These are phyloP conservation scores for Pichia sp. DNA, from an alignment of 1,139 yeast genomes.

Conservation along the genomic window DNA sequence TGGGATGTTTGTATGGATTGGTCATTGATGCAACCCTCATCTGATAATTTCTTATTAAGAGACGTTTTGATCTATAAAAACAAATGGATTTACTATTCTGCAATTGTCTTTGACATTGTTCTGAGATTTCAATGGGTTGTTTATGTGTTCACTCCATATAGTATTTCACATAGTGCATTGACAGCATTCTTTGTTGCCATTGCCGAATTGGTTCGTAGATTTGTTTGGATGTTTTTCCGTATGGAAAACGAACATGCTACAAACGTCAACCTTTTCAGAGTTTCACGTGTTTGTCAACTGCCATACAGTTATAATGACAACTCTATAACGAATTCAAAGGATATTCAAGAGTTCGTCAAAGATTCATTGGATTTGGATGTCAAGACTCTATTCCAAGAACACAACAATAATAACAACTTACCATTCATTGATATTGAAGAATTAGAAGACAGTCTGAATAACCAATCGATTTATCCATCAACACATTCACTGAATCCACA, in stretches of 20 bases:
- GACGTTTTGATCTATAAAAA: constrained; percentile 59
- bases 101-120: constrained; percentile 70
- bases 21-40: constrained; percentile 72
- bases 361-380: neutral
- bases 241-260: constrained; percentile 96
- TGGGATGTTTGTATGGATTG: constrained; percentile 98
- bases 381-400: neutral
- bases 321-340: neutral
- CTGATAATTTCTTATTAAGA: constrained; percentile 61
- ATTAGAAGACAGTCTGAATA: constrained; percentile 2
- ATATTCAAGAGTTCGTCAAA: neutral
- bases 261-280: constrained; percentile 79
- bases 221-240: constrained; percentile 87
- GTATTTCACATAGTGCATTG: constrained; percentile 84
- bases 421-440: constrained; percentile 1
- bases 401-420: neutral
- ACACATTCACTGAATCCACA: neutral
- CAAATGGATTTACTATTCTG: constrained; percentile 63
- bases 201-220: constrained; percentile 78
- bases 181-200: constrained; percentile 82
- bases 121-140: constrained; percentile 91
- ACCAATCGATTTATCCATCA: neutral
- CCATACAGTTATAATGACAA: constrained; percentile 51
- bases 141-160: constrained; percentile 66
- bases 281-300: constrained; percentile 80